Percentiles rank a stretch among this genome's conserved stretches.
Evolutionary conservation across 257 asterid species (phyloP).

Genomic region (Salvia miltiorrhiza): DNA sequence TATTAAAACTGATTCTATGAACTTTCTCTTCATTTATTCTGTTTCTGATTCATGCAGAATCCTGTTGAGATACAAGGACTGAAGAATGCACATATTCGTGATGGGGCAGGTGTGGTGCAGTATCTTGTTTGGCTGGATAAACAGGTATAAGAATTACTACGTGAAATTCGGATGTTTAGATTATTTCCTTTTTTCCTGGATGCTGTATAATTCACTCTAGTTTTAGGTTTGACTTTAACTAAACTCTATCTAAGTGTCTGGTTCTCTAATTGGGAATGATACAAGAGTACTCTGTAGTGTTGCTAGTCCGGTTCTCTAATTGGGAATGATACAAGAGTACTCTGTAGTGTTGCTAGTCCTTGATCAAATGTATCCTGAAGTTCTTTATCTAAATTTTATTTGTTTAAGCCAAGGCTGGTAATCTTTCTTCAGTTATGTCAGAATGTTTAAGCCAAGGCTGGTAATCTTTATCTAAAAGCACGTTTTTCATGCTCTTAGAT

Average conservation of each 20-base stretch:
- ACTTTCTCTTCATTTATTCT: conserved; percentile 16
- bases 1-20: background rate
- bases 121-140: conserved; percentile 88
- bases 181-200: background rate
- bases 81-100: conserved; percentile 89
- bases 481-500: no score
- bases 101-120: conserved; percentile 98
- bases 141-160: conserved; percentile 46
- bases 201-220: background rate
- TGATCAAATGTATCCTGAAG: background rate
- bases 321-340: background rate
- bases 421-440: background rate
- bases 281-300: background rate
- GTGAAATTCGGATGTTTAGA: background rate
- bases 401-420: no score
- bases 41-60: conserved; percentile 47
- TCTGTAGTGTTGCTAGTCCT: background rate
- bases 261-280: background rate
- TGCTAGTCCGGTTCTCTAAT: background rate
- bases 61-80: conserved; percentile 89
- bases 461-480: conserved; percentile 8
- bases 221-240: background rate
- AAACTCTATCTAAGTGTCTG: conserved; percentile 4
- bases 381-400: background rate
- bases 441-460: background rate